A percentile compares a stretch with the other conserved stretches of the same genome.
These are phyloP conservation scores for Wallacemonas rigidus DNA, from an alignment of 208 protist species.

Conservation along the genomic window DNA sequence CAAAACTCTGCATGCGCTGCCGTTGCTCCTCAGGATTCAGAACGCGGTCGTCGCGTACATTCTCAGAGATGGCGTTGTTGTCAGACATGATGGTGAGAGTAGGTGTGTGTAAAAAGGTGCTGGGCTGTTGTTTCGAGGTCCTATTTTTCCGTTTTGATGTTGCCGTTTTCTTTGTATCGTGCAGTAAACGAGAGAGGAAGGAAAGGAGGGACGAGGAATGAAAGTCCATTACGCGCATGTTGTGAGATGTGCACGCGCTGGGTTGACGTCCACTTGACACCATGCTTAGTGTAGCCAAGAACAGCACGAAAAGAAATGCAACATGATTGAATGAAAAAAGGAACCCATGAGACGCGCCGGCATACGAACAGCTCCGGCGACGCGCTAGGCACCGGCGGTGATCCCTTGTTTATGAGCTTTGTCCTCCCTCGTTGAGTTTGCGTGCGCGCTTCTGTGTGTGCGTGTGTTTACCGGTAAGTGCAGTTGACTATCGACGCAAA, in stretches of 20 bases:
- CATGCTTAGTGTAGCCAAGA: too few relatives aligned
- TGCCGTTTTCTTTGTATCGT: background rate
- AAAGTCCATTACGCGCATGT: background rate
- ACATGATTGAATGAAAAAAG: too few relatives aligned
- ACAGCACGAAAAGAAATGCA: too few relatives aligned
- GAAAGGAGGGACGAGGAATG: background rate
- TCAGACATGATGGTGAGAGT: conserved; percentile 1
- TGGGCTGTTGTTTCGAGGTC: background rate
- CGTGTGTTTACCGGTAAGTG: background rate
- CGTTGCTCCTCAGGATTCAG: conserved; percentile 10
- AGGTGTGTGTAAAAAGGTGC: background rate
- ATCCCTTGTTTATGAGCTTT: too few relatives aligned
- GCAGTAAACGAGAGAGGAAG: too few relatives aligned
- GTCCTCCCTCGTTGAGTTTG: too few relatives aligned
- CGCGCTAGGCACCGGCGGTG: too few relatives aligned
- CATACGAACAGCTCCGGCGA: too few relatives aligned
- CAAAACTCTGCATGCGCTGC: conserved; percentile 11
- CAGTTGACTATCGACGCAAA: background rate
- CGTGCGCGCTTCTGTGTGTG: background rate
- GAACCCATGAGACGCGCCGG: too few relatives aligned
- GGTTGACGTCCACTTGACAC: too few relatives aligned
- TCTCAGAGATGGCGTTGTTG: background rate
- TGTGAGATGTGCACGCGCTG: too few relatives aligned
- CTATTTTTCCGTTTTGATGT: background rate
- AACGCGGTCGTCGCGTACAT: background rate